Evolutionary conservation across 2,329 filamentous ascomycete species (phyloP), one percentile per base, ranked within the genome.

Genomic region (Aspergillus sp.): DNA sequence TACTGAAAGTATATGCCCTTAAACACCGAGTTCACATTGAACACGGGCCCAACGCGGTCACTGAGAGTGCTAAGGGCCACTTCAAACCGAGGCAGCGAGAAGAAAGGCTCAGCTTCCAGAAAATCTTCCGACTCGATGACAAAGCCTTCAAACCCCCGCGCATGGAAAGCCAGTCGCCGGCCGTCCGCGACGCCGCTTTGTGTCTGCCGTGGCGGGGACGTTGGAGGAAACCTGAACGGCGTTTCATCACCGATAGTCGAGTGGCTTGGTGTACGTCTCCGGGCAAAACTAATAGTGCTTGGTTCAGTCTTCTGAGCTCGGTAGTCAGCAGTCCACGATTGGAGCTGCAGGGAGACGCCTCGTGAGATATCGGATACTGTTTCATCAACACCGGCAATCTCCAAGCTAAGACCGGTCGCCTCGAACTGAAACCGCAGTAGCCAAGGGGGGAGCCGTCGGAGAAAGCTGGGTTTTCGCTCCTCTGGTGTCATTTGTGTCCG

Each of bases 321-420:
- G 71, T 99, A 99, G 62, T 97, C 91, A 3, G 89, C 85, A 1
- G 87, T 89, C 84, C 92, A 94, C 0, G 87, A 89, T 59, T 96
- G 90, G 42, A 97, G 77, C 64, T 97, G 92, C 14, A 99, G 67
- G 0, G 90, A 91, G 38, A 96, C 80, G 16, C 94, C 94, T 19
- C 91, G 84, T 13, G 88, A 88, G 51, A 93, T 85, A 42, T 87
- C 82, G 0, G 92, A 96, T 31, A 97, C 90, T 17, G 87, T 84
- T 45, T 87, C 80, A 65, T 99, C 95, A 19, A 94, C 79, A 2
- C 94, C 94, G 16, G 94, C 94, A 49, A 97, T 82, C 69, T 99
- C 93, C 47, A 96, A 78, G 61, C 89, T 94, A 64, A 96, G 91
- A 57, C 96, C 91, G 4, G 88, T 88, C 1, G 90, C 91, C 67